phyloP scores from a whole-genome alignment of 495 filamentous ascomycete species.

The Aspergillus incahuasiensis region DNA sequence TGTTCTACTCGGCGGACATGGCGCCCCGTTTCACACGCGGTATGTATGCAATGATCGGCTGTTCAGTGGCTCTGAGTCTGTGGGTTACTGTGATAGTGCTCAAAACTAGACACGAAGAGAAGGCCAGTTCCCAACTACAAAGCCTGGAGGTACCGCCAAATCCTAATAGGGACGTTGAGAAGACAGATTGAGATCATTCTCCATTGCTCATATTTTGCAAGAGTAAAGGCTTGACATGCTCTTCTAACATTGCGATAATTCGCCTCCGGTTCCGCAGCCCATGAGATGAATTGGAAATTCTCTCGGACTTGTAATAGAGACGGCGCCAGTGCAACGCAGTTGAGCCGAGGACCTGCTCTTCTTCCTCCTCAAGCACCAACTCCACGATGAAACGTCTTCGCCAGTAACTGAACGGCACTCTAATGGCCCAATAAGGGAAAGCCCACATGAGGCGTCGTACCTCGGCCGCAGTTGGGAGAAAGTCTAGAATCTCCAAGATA shows the following conservation, averaged over 20 bases:
- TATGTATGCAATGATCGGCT: constrained; percentile 57
- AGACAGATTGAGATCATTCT: background rate
- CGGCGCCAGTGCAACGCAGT: background rate
- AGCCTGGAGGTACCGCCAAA: background rate
- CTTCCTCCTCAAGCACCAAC: background rate
- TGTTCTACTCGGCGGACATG: constrained; percentile 57
- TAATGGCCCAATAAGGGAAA: background rate
- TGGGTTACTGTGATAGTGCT: constrained; percentile 48
- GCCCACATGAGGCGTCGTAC: background rate
- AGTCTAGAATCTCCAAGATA: no score
- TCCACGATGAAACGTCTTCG: background rate
- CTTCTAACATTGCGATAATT: background rate
- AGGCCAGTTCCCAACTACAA: background rate
- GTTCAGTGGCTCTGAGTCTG: constrained; percentile 43
- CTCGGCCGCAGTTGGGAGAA: no score
- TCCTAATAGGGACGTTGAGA: background rate
- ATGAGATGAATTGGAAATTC: background rate
- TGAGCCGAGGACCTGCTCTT: no score
- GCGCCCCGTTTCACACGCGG: constrained; percentile 56
- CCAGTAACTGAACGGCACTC: background rate
- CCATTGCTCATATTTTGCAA: background rate
- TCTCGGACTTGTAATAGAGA: background rate
- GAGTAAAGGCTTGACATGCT: background rate
- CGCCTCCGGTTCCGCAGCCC: background rate
- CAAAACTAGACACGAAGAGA: constrained; percentile 19